These are phyloP conservation scores for Pascua sp. DNA, from an alignment of 1,284 basidiomycete genomes.

Conservation along the genomic window DNA sequence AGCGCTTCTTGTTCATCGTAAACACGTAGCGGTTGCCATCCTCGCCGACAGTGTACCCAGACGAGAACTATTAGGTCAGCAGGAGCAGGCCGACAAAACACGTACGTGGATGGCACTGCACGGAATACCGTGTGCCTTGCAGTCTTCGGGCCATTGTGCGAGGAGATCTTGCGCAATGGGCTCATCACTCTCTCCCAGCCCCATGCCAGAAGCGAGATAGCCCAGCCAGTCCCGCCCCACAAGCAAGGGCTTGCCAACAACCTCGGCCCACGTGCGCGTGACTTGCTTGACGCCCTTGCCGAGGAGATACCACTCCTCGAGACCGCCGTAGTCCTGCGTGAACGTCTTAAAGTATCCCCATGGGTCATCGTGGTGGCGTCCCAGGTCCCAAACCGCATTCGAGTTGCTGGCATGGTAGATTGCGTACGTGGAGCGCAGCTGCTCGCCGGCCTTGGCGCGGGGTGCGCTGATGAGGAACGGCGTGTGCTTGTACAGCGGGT, in stretches of 20 bases:
- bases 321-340: constrained; percentile 48
- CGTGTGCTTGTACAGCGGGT: constrained; percentile 53
- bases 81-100: constrained; percentile 1
- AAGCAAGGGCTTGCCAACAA: constrained; percentile 46
- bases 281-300: constrained; percentile 42
- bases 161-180: constrained; percentile 51
- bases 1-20: constrained; percentile 50
- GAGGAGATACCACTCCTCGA: constrained; percentile 50
- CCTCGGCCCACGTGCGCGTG: constrained; percentile 38
- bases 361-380: constrained; percentile 48
- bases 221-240: constrained; percentile 51
- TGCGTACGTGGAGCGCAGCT: constrained; percentile 41
- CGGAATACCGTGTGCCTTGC: constrained; percentile 50
- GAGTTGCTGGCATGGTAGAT: constrained; percentile 50
- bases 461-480: constrained; percentile 49
- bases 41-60: constrained; percentile 49
- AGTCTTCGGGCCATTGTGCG: constrained; percentile 46
- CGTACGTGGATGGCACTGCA: constrained; percentile 45
- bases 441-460: constrained; percentile 21
- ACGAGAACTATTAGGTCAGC: constrained; percentile 35
- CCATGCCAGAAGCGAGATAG: constrained; percentile 50
- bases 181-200: constrained; percentile 47
- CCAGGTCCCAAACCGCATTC: constrained; percentile 48
- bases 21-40: constrained; percentile 50
- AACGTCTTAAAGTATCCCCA: constrained; percentile 50